Conservation (phyloP, 2,329 filamentous ascomycete species). For the Hypocrella siamensis region DNA sequence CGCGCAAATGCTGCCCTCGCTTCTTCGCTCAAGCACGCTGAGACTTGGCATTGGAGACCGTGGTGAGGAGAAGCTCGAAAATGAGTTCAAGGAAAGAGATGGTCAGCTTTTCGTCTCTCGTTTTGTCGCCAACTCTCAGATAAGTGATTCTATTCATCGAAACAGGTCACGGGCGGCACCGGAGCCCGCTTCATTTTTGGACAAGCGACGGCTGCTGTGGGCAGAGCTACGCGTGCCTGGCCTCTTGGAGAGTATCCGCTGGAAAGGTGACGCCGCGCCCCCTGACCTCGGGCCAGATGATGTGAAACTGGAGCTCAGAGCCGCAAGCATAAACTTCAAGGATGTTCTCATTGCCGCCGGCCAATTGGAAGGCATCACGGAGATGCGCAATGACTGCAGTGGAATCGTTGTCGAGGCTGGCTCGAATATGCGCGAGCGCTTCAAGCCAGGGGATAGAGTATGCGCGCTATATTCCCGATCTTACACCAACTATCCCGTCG, state of each 20-base stretch:
- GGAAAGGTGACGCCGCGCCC: conserved; percentile 6
- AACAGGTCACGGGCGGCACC: conserved; percentile 1
- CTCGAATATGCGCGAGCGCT: conserved; percentile 9
- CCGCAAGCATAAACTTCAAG: conserved; percentile 17
- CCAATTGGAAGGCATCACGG: conserved; percentile 11
- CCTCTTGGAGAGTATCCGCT: conserved; percentile 7
- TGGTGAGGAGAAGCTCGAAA: conserved; percentile 4
- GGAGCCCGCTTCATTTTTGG: conserved; percentile 4
- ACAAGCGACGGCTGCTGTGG: conserved; percentile 2
- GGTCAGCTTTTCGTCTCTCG: conserved; percentile 7
- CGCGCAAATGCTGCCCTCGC: neutral
- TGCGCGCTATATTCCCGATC: conserved; percentile 5
- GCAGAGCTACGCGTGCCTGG: conserved; percentile 7
- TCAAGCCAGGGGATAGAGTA: conserved; percentile 13
- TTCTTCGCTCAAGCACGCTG: neutral
- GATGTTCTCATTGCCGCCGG: conserved; percentile 20
- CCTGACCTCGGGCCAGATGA: conserved; percentile 4
- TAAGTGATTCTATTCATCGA: conserved; percentile 2
- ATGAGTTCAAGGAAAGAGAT: conserved; percentile 5
- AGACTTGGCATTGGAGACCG: conserved; percentile 2
- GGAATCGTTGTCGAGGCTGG: conserved; percentile 13
- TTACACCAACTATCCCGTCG: conserved; percentile 6
- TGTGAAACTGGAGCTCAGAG: conserved; percentile 4
- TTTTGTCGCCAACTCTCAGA: conserved; percentile 3
- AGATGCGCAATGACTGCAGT: conserved; percentile 17